A percentile compares a stretch with the other conserved stretches of the same genome.
Evolutionary conservation across 257 asterid genomes (phyloP).

Genomic region (Handroanthus guayacan): DNA sequence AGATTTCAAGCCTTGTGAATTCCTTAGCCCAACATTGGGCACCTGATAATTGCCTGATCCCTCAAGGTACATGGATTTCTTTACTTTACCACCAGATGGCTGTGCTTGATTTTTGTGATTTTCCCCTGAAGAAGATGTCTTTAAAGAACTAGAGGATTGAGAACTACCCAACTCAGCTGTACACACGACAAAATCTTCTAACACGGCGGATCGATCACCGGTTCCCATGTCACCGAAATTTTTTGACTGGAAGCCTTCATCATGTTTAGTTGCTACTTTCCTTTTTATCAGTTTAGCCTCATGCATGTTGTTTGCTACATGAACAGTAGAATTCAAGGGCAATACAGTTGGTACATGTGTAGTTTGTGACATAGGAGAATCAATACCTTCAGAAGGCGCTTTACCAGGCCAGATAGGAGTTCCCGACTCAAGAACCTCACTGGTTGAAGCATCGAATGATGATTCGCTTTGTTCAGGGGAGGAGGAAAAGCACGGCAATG

Average conservation of each 20-base stretch:
- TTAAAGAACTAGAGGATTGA: slow-evolving; percentile 30
- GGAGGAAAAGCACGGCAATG: slow-evolving; percentile 43
- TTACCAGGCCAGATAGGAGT: slow-evolving; percentile 31
- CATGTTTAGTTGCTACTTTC: slow-evolving; percentile 26
- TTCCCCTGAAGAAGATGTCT: slow-evolving; percentile 29
- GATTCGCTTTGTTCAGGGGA: slow-evolving; percentile 42
- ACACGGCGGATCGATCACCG: neutral
- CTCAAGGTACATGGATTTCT: slow-evolving; percentile 34
- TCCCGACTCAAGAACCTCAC: slow-evolving; percentile 38
- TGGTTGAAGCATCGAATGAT: slow-evolving; percentile 46
- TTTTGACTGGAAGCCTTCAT: slow-evolving; percentile 27
- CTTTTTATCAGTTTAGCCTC: slow-evolving; percentile 16
- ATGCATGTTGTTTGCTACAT: slow-evolving; percentile 23
- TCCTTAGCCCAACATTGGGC: slow-evolving; percentile 38
- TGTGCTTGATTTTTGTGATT: slow-evolving; percentile 35
- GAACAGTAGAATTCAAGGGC: slow-evolving; percentile 28
- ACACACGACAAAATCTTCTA: slow-evolving; percentile 27
- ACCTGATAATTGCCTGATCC: slow-evolving; percentile 41
- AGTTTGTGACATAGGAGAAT: slow-evolving; percentile 30
- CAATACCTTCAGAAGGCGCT: slow-evolving; percentile 24
- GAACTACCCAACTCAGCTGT: slow-evolving; percentile 29
- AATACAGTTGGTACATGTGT: slow-evolving; percentile 27
- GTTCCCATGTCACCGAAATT: slow-evolving; percentile 30
- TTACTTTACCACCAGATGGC: slow-evolving; percentile 27
- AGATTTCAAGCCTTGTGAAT: slow-evolving; percentile 43